A percentile compares a stretch with the other conserved stretches of the same genome.
Evolutionary conservation across 2,329 filamentous ascomycete species (phyloP).

Genomic region (Catunica adiposa): DNA sequence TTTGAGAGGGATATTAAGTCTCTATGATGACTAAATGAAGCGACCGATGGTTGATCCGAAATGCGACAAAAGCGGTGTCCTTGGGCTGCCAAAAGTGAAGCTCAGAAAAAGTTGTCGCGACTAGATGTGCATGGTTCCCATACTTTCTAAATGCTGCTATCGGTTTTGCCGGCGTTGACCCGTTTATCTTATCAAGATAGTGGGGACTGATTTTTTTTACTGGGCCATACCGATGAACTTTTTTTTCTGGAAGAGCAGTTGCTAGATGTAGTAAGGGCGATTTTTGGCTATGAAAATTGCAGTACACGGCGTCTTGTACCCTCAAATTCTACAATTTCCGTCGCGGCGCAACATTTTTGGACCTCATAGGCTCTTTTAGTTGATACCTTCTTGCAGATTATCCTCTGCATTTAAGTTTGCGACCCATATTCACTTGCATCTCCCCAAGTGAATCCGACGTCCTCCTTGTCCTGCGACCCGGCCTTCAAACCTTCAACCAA

Average conservation of each 20-base stretch:
- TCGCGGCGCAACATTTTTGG: background rate
- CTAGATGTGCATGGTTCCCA: background rate
- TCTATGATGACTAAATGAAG: background rate
- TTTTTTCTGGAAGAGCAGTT: conserved; percentile 7
- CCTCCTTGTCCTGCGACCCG: no score
- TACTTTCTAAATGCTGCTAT: conserved; percentile 3
- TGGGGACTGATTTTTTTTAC: conserved; percentile 15
- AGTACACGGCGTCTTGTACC: background rate
- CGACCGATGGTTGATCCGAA: background rate
- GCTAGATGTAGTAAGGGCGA: background rate
- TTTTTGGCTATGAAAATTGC: conserved; percentile 5
- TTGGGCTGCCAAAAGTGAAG: background rate
- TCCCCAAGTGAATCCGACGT: background rate
- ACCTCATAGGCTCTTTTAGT: background rate
- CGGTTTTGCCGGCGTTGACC: conserved; percentile 5
- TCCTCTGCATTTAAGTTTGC: background rate
- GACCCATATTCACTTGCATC: background rate
- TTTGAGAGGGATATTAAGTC: background rate
- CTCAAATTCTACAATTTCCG: background rate
- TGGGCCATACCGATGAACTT: conserved; percentile 10
- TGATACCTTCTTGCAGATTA: background rate
- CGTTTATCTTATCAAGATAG: conserved; percentile 14
- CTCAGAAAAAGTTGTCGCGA: conserved; percentile 13
- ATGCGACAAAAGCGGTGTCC: background rate
- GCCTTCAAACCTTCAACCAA: background rate